Evolutionary conservation across 352 stramenopile species (phyloP), one percentile per base, ranked within the genome.

Genomic region (Pythium angustatum): DNA sequence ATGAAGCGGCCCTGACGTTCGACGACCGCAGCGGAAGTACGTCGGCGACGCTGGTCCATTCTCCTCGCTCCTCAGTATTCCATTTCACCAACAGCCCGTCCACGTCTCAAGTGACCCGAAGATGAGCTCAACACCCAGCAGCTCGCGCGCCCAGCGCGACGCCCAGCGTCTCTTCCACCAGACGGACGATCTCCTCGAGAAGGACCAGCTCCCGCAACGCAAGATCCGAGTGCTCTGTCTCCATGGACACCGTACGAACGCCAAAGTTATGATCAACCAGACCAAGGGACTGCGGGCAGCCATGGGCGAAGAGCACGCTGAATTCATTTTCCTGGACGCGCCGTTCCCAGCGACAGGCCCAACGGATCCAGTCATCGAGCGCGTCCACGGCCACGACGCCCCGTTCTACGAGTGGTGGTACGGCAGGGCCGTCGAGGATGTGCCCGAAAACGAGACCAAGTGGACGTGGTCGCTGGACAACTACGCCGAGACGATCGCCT

Each of bases 371-470:
- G 54, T 55, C 34, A 64, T 75, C 9, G 45, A 65, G 34, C 58
- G 49, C 11, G 38, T 62, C 24, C 58, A 71, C 58, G 57, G 49
- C 3, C 33, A 76, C 6, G 69, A 77, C 43, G 68, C 71, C 27
- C 60, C 74, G 17, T 84, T 84, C 56, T 81, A 69, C 52, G 76
- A 81, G 66, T 84, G 76, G 73, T 81, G 67, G 73, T 68, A 80
- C 31, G 64, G 26, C 50, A 66, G 62, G 24, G 50, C 51, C 2
- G 59, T 60, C 17, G 53, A 72, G 19, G 19, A 55, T 26, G 21
- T 70, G 5, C 21, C 62, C 5, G 53, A 73, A 17, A 24, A 72
- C 22, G 63, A 64, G 8, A 63, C 52, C n/a, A 54, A 64, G 24
- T 81, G 73, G 73, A 67, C 58, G 21, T 72, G 76, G 49, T 26